Evolutionary conservation across 164 flowering plant species (phyloP).

Genomic region (Annona cherimola): DNA sequence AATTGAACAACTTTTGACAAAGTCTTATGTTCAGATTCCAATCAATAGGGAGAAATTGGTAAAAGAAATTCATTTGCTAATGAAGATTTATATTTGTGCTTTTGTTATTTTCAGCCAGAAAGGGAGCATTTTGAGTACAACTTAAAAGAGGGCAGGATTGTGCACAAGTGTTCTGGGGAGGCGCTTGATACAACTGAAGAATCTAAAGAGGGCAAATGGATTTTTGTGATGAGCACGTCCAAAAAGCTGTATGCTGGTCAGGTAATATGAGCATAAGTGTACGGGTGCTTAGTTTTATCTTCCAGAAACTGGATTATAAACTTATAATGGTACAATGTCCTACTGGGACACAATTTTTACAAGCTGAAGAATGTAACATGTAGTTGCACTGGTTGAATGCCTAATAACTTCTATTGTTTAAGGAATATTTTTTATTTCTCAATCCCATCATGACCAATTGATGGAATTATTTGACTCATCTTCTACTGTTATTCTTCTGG

Average conservation of each 20-base stretch:
- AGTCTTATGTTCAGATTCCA: background rate
- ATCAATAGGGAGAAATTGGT: background rate
- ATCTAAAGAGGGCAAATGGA: slow-evolving; percentile 49
- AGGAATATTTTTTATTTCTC: background rate
- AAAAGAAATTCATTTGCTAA: background rate
- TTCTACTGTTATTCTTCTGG: background rate
- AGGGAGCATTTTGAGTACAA: slow-evolving; percentile 68
- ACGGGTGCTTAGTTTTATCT: background rate
- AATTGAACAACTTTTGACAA: background rate
- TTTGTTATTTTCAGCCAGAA: slow-evolving; percentile 51
- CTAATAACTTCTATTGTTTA: background rate
- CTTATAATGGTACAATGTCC: background rate
- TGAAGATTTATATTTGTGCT: background rate
- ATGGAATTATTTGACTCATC: background rate
- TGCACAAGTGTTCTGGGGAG: slow-evolving; percentile 47
- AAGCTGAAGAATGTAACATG: background rate
- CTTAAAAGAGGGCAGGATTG: slow-evolving; percentile 49
- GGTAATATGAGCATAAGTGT: slow-evolving; percentile 39
- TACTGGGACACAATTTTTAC: background rate
- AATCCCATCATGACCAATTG: background rate
- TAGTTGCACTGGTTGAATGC: background rate
- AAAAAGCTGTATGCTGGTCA: slow-evolving; percentile 68
- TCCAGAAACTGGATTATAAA: background rate
- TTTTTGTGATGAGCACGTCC: slow-evolving; percentile 87
- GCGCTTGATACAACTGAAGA: slow-evolving; percentile 51